Percentiles rank a stretch among this genome's conserved stretches.
Conservation (phyloP, 768 basidiomycete species). For the Calvatia gigantea region DNA sequence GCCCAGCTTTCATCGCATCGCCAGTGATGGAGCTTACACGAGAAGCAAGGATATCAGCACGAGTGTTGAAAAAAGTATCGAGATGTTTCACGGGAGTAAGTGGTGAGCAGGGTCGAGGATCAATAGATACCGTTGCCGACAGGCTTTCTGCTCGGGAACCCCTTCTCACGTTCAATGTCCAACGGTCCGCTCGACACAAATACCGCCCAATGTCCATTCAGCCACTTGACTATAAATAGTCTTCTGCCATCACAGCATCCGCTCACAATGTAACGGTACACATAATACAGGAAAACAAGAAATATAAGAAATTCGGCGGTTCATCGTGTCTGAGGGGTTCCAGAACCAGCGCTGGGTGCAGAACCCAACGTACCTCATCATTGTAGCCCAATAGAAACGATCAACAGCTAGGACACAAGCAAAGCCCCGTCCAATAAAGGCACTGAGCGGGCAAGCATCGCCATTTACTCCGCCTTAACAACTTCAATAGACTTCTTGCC, state of each 20-base stretch:
- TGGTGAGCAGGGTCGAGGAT: background rate
- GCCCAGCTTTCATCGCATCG: slow-evolving; percentile 4
- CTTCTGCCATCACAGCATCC: background rate
- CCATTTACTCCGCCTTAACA: slow-evolving; percentile 5
- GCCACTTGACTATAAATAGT: background rate
- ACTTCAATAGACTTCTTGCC: slow-evolving; percentile 17
- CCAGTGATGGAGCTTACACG: background rate
- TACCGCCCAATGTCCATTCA: background rate
- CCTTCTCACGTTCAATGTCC: slow-evolving; percentile 5
- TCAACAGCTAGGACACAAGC: too few species aligned
- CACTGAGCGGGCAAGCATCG: too few species aligned
- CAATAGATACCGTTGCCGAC: background rate
- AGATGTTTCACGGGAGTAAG: background rate
- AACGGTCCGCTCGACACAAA: background rate
- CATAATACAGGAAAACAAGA: too few species aligned
- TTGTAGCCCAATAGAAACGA: too few species aligned
- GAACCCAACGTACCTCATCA: too few species aligned
- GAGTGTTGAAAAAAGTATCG: background rate
- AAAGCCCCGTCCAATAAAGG: background rate
- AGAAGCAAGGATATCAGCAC: background rate
- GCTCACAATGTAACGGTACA: too few species aligned
- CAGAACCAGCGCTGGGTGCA: too few species aligned
- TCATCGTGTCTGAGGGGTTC: too few species aligned
- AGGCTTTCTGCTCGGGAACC: background rate
- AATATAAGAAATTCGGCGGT: too few species aligned